phyloP scores from a whole-genome alignment of 2,329 filamentous ascomycete species.

The Fusarium penzigii region DNA sequence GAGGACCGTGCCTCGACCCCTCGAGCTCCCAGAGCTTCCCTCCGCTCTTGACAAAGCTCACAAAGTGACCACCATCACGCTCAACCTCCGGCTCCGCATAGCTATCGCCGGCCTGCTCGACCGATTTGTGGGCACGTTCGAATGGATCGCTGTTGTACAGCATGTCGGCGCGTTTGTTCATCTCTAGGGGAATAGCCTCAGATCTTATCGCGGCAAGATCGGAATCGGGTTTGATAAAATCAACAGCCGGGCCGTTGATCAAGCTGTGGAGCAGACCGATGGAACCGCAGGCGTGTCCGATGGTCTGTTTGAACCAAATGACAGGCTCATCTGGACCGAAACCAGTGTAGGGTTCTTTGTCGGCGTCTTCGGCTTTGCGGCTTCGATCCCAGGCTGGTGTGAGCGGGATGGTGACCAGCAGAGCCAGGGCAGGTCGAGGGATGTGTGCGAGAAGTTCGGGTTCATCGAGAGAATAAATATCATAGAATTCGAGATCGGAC shows the following conservation, averaged over 20 bases:
- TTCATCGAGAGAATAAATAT: conserved; percentile 81
- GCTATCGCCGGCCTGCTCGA: conserved; percentile 69
- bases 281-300: conserved; percentile 78
- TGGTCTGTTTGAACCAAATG: conserved; percentile 84
- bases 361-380: conserved; percentile 26
- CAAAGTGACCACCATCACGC: conserved; percentile 72
- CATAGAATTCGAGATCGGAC: conserved; percentile 69
- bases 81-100: conserved; percentile 61
- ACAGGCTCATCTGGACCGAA: conserved; percentile 58
- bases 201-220: conserved; percentile 60
- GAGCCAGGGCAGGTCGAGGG: conserved; percentile 73
- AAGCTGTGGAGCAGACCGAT: conserved; percentile 76
- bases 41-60: conserved; percentile 73
- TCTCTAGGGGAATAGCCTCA: conserved; percentile 62
- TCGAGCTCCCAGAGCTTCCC: conserved; percentile 77
- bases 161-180: conserved; percentile 63
- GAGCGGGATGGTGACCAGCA: conserved; percentile 75
- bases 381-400: conserved; percentile 50
- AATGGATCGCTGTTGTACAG: conserved; percentile 71
- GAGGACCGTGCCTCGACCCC: conserved; percentile 70
- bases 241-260: conserved; percentile 65
- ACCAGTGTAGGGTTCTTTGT: conserved; percentile 34
- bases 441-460: conserved; percentile 69
- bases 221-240: conserved; percentile 54
- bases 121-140: conserved; percentile 72